phyloP scores from a whole-genome alignment of 2,329 filamentous ascomycete genomes.

The Aspergillus viridinutans region DNA sequence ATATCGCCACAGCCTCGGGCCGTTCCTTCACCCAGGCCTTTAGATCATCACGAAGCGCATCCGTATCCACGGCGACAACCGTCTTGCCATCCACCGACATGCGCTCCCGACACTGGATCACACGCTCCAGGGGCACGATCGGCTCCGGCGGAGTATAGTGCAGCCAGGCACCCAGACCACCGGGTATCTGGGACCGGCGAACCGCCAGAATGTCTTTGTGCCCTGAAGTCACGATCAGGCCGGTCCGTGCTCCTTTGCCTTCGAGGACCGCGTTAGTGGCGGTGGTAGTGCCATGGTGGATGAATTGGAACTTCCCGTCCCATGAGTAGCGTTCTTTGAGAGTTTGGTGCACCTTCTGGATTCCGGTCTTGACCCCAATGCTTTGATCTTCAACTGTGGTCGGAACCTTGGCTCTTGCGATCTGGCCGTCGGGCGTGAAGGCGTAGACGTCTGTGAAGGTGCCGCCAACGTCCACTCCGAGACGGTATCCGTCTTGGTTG shows the following conservation, averaged over 20 bases:
- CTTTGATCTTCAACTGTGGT: constrained; percentile 47
- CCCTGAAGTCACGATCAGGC: constrained; percentile 46
- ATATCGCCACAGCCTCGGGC: constrained; percentile 46
- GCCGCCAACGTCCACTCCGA: constrained; percentile 31
- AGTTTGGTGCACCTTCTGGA: constrained; percentile 38
- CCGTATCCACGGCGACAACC: constrained; percentile 38
- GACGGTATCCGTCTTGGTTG: constrained; percentile 13
- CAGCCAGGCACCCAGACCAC: constrained; percentile 49
- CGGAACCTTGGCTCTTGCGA: constrained; percentile 44
- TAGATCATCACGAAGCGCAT: constrained; percentile 36
- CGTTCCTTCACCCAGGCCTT: constrained; percentile 37
- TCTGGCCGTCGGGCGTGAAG: constrained; percentile 43
- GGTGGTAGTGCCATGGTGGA: constrained; percentile 49
- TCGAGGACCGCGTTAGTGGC: constrained; percentile 50
- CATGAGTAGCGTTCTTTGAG: constrained; percentile 38
- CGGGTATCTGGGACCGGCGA: constrained; percentile 49
- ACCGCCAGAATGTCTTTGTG: constrained; percentile 48
- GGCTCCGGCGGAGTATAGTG: constrained; percentile 47
- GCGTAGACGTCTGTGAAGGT: constrained; percentile 50
- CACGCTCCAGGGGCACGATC: constrained; percentile 47
- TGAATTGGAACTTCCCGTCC: constrained; percentile 46
- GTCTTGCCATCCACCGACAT: constrained; percentile 42
- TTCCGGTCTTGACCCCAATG: constrained; percentile 45
- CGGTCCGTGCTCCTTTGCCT: constrained; percentile 47
- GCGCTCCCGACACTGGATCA: constrained; percentile 44